Conservation (phyloP, 202 grass and related monocot genomes). For the Schoenoplectus tabernaemontani region DNA sequence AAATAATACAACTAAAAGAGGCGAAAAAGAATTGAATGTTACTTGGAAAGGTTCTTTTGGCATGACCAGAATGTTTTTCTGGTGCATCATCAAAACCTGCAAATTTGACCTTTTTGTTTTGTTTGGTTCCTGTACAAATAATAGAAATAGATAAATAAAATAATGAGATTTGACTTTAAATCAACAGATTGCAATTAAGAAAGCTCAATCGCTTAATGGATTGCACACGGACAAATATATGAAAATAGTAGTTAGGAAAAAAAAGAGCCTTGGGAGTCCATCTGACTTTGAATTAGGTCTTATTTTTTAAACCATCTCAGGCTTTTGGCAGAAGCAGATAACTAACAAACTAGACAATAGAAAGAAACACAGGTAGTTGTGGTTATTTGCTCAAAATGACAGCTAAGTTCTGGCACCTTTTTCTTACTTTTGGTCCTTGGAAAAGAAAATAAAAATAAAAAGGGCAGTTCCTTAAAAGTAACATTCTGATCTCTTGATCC, state of each 20-base stretch:
- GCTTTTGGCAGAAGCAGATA: neutral
- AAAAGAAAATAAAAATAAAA: neutral
- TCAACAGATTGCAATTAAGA: neutral
- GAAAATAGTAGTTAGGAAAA: neutral
- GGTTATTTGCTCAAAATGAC: neutral
- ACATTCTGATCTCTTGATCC: neutral
- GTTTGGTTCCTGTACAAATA: constrained; percentile 37
- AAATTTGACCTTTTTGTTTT: constrained; percentile 57
- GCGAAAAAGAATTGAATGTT: neutral
- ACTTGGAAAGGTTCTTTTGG: constrained; percentile 23
- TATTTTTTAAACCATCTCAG: neutral
- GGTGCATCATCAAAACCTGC: constrained; percentile 34
- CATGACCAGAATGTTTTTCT: constrained; percentile 18
- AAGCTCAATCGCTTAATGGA: neutral
- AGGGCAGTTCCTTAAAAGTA: neutral
- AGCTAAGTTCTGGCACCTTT: neutral
- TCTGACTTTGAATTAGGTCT: neutral
- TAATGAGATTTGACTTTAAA: neutral
- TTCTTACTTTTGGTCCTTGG: neutral
- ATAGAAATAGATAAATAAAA: neutral
- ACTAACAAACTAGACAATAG: neutral
- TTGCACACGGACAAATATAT: neutral
- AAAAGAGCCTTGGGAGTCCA: neutral
- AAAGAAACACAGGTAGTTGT: neutral
- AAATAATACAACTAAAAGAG: constrained; percentile 4